These are phyloP conservation scores for Albatrellus ellisii DNA, from an alignment of 768 basidiomycete species.

Conservation along the genomic window DNA sequence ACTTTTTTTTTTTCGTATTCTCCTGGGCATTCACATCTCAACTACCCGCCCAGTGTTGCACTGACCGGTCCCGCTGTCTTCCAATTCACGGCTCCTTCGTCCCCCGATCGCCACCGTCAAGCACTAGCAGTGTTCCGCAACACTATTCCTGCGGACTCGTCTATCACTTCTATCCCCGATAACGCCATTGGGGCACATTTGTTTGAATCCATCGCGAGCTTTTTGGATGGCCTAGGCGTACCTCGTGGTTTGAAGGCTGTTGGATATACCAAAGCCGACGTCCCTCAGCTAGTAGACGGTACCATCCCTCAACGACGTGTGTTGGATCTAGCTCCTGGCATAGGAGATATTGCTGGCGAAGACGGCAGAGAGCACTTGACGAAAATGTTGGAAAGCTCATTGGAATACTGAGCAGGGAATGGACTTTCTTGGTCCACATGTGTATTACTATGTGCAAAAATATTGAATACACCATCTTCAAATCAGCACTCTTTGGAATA, in stretches of 20 bases:
- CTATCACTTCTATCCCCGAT: conserved; percentile 63
- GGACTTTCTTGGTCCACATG: not conserved
- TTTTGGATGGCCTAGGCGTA: conserved; percentile 74
- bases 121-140: conserved; percentile 73
- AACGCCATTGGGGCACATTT: conserved; percentile 66
- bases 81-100: conserved; percentile 90
- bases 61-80: conserved; percentile 91
- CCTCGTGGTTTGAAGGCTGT: conserved; percentile 79
- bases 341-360: conserved; percentile 70
- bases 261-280: conserved; percentile 57
- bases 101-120: conserved; percentile 83
- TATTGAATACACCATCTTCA: not conserved
- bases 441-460: not conserved
- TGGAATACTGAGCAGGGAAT: conserved; percentile 46
- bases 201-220: conserved; percentile 78
- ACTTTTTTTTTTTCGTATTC: conserved; percentile 5
- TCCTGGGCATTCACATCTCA: not conserved
- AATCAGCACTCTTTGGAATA: not conserved
- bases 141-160: conserved; percentile 52
- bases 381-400: conserved; percentile 64
- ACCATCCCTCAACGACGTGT: conserved; percentile 89
- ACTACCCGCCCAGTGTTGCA: conserved; percentile 43
- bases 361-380: conserved; percentile 78
- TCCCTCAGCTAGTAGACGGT: conserved; percentile 73
- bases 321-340: conserved; percentile 83